Evolutionary conservation across 768 basidiomycete genomes (phyloP), one percentile per base, ranked within the genome.

Genomic region (Psilocybe sp.): DNA sequence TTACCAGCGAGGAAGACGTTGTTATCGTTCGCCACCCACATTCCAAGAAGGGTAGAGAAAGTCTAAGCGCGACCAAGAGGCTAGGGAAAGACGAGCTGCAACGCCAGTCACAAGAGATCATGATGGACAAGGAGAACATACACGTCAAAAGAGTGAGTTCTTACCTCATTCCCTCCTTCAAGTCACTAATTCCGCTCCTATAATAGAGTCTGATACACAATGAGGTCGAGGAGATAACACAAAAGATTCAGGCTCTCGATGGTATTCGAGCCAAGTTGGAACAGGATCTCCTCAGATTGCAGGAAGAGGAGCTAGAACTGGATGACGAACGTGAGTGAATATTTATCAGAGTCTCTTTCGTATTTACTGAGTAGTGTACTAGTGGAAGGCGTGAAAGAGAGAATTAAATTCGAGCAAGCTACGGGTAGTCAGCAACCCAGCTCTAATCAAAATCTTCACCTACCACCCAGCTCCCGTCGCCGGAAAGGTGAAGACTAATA

Each of bases 261-360:
- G 76, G 70, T 13, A 90, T 98, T 49, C 77, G 93, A 47, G 75
- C 80, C 8, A 87, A 86, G 55, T 73, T 98, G 19, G 90, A 94
- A 61, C 76, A 84, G 38, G 87, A 92, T 61, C 73, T 99, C 6
- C 70, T 98, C 31, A 89, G 82, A 63, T 65, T 98, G 40, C 90
- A 95, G 50, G 96, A 99, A 64, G 96, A 98, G 58, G 95, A 97
- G 54, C 73, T 99, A 18, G 96, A 98, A 62, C 72, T 99, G n/a
- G 92, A 97, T 60, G 96, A 97, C 52, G 96, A 99, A 70, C 68
- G 93, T 95, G 60, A 60, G 91, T 77, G 45, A 4, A 23, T n/a
- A n/a, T 40, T 53, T 44, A 31, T 35, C 7, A 18, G 44, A 8
- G 23, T 18, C 36, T 37, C 40, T 47, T 19, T 35, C 46, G 11